Conservation (phyloP, 768 basidiomycete species). For the Naganishia onofrii region DNA sequence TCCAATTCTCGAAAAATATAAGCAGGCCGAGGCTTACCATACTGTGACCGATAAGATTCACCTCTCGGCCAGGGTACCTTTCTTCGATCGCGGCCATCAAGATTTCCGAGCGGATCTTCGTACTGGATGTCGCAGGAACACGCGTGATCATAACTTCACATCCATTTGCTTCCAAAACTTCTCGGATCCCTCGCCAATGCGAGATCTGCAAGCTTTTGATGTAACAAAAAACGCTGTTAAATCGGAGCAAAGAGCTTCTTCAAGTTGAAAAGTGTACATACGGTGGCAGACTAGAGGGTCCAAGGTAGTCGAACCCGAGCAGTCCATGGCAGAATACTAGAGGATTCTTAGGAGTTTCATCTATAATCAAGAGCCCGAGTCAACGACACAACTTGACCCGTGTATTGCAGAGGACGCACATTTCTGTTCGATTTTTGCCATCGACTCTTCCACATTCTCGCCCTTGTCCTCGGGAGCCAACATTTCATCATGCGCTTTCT, state of each 20-base stretch:
- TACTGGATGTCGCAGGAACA: conserved; percentile 87
- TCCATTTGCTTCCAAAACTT: conserved; percentile 83
- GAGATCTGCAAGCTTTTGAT: conserved; percentile 78
- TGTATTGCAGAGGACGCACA: conserved; percentile 57
- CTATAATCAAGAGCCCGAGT: conserved; percentile 53
- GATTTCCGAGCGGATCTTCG: conserved; percentile 82
- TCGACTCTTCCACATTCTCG: conserved; percentile 58
- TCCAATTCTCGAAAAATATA: too few species aligned
- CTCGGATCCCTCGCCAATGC: conserved; percentile 95
- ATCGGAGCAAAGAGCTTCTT: not conserved
- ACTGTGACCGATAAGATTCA: conserved; percentile 86
- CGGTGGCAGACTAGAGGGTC: conserved; percentile 48
- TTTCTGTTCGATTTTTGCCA: conserved; percentile 58
- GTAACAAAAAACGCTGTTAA: conserved; percentile 64
- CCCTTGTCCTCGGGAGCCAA: conserved; percentile 61
- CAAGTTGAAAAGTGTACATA: conserved; percentile 16
- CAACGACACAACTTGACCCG: conserved; percentile 16
- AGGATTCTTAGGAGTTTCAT: conserved; percentile 75
- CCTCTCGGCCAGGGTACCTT: conserved; percentile 72
- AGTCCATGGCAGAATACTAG: conserved; percentile 94
- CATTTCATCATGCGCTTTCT: conserved; percentile 52
- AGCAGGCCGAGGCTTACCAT: conserved; percentile 69
- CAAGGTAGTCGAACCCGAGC: conserved; percentile 56
- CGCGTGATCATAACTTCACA: conserved; percentile 87
- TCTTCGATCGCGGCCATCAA: conserved; percentile 78